Evolutionary conservation across 2,329 filamentous ascomycete genomes (phyloP).

Genomic region (Thermomyces lanuginosus): DNA sequence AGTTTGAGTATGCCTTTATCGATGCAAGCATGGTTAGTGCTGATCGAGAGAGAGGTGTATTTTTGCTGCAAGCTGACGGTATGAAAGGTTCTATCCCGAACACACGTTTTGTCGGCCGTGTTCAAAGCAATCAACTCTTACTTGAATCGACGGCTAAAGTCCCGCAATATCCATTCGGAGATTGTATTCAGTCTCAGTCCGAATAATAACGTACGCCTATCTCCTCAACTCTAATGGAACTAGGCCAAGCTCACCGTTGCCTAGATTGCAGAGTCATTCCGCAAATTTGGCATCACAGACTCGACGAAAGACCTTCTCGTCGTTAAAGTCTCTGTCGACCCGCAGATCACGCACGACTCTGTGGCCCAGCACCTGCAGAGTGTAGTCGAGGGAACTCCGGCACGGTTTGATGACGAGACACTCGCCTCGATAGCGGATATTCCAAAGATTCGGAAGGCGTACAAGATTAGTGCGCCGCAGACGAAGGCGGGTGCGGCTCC

Average conservation of each 20-base stretch:
- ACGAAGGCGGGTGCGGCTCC: conserved; percentile 17
- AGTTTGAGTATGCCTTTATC: conserved; percentile 86
- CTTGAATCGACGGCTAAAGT: conserved; percentile 47
- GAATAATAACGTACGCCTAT: conserved; percentile 55
- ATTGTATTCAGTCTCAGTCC: conserved; percentile 65
- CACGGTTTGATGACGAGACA: conserved; percentile 47
- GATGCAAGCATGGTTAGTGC: conserved; percentile 59
- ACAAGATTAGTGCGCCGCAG: conserved; percentile 56
- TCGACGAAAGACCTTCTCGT: conserved; percentile 57
- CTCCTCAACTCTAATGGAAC: neutral
- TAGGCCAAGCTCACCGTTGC: neutral
- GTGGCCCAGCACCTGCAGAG: conserved; percentile 44
- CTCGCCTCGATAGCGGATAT: conserved; percentile 47
- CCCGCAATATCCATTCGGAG: conserved; percentile 77
- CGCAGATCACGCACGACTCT: conserved; percentile 30
- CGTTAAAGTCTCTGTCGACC: conserved; percentile 54
- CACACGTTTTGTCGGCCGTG: conserved; percentile 57
- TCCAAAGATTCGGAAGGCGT: conserved; percentile 61
- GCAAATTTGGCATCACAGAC: conserved; percentile 65
- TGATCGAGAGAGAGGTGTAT: neutral
- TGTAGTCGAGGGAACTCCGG: conserved; percentile 44
- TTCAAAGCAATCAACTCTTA: conserved; percentile 60
- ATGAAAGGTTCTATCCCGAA: conserved; percentile 49
- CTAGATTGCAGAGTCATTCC: conserved; percentile 75
- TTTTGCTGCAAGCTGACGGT: conserved; percentile 4